Evolutionary conservation across 306 rosid species (phyloP), one percentile per base, ranked within the genome.

Genomic region (Macrotyloma uniflorum): DNA sequence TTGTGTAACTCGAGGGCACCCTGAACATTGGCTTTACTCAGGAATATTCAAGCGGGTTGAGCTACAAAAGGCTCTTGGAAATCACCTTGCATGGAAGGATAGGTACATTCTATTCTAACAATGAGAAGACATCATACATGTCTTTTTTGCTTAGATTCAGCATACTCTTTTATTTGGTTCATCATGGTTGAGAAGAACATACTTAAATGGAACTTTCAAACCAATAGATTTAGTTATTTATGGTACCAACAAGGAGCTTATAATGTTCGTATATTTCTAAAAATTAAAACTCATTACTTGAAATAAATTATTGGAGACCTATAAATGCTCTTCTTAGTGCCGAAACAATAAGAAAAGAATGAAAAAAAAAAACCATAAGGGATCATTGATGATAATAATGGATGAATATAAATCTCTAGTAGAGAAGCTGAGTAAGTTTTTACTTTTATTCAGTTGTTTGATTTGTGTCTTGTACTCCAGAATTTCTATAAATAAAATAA

Each of bases 11-110:
- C 93, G 91, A 45, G 98, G 88, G 8, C 67, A 80, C 59, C 90
- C 91, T 58, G 99, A 95, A 79, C 99, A 95, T 77, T 95, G 99
- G 99, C 93, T 88, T 77, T 75, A 75, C 67, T 5, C 88, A 33
- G 96, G 90, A 84, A 19, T 75, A 26, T 91, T 85, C 80, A 88
- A 93, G 87, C 90, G 98, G 72, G 85, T 49, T 77, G 99, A 95
- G 63, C 79, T 95, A 86, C 98, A 88, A 35, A 95, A 88, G 84
- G 97, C 98, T 83, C 94, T 95, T 49, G 99, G 99, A 57, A 93
- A 85, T 91, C 93, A 95, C 87, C 99, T 95, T 75, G 91, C 94
- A 12, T 87, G 97, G 97, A 95, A 95, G 86, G 99, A 95, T 85
- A 89, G 93, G 99, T 95, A 78, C 47, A 61, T 65, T 81, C 75